Conservation (phyloP, 768 basidiomycete species). For the Tephrocybe sp. region DNA sequence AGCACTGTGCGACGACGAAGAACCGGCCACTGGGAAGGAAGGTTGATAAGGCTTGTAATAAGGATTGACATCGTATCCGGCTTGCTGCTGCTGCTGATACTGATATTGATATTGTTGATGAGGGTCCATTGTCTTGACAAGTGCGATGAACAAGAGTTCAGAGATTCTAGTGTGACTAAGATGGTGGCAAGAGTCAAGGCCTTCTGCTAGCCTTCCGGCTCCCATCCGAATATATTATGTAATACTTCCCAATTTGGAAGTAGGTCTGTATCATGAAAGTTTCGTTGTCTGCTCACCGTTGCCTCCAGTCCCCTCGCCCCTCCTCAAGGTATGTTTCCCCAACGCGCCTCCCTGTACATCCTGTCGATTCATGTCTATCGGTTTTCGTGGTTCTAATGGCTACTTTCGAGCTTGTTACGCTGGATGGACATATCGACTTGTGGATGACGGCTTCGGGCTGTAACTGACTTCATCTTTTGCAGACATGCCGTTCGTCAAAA, state of each 20-base stretch:
- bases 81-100: constrained; percentile 52
- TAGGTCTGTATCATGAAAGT: not conserved
- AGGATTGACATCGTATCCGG: constrained; percentile 65
- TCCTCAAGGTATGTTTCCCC: constrained; percentile 40
- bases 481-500: constrained; percentile 96
- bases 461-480: constrained; percentile 6
- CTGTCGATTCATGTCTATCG: not conserved
- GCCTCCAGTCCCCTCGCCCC: constrained; percentile 28
- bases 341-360: not conserved
- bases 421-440: constrained; percentile 27
- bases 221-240: no score
- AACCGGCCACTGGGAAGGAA: constrained; percentile 63
- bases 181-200: constrained; percentile 8
- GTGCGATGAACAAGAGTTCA: not conserved
- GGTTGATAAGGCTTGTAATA: constrained; percentile 82
- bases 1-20: constrained; percentile 67
- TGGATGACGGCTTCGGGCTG: constrained; percentile 31
- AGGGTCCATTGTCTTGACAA: constrained; percentile 39
- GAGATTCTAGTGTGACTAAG: no score
- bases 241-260: constrained; percentile 22
- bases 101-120: constrained; percentile 49
- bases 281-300: constrained; percentile 22
- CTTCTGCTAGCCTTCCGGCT: not conserved
- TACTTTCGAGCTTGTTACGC: constrained; percentile 5
- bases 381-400: not conserved